Evolutionary conservation across 257 asterid genomes (phyloP).

Genomic region (Jasminum sambac): DNA sequence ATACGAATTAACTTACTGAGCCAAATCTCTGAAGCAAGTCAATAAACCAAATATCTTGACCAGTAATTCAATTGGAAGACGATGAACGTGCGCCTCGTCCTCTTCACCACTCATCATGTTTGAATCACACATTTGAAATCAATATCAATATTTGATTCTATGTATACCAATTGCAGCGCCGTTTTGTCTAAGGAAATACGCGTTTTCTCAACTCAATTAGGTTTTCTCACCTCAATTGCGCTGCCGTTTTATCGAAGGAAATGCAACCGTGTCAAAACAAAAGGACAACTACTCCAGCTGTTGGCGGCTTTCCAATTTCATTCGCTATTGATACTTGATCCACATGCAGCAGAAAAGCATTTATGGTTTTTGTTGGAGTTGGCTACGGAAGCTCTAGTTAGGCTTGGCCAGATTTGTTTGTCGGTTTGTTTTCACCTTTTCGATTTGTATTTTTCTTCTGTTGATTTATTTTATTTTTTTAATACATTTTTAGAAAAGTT

Average conservation of each 20-base stretch:
- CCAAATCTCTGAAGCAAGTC: constrained; percentile 78
- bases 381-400: too few species aligned
- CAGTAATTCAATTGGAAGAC: constrained; percentile 73
- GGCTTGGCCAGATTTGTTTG: too few species aligned
- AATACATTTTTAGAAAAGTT: too few species aligned
- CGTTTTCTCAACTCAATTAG: too few species aligned
- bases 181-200: background rate
- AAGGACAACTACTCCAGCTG: background rate
- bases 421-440: too few species aligned
- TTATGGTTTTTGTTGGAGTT: too few species aligned
- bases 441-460: too few species aligned
- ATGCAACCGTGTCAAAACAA: background rate
- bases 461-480: too few species aligned
- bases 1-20: constrained; percentile 53
- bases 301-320: too few species aligned
- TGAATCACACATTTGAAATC: background rate
- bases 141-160: background rate
- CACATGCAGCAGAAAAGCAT: too few species aligned
- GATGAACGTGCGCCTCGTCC: constrained; percentile 62
- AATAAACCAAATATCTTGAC: constrained; percentile 75
- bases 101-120: constrained; percentile 34
- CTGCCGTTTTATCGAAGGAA: background rate
- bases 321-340: too few species aligned
- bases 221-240: background rate
- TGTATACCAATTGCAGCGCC: background rate